Evolutionary conservation across 805 yeast species (phyloP).

Genomic region (Teunomyces cretensis): DNA sequence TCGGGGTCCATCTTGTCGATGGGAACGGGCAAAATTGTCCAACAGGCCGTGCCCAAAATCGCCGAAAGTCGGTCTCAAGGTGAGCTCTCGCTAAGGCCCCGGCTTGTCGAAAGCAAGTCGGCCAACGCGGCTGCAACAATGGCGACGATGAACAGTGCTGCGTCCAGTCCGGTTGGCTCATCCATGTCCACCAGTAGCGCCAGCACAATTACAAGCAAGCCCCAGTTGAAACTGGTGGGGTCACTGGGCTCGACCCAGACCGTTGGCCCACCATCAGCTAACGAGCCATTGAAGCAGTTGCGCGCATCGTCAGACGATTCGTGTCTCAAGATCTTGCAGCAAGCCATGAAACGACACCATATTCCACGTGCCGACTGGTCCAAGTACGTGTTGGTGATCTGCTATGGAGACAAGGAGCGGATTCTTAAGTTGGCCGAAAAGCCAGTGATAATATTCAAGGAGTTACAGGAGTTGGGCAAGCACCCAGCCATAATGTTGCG

Average conservation of each 20-base stretch:
- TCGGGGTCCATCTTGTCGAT: slow-evolving; percentile 37
- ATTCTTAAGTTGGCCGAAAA: slow-evolving; percentile 79
- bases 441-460: slow-evolving; percentile 84
- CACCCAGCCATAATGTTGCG: slow-evolving; percentile 92
- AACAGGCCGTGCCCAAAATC: slow-evolving; percentile 23
- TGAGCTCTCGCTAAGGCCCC: slow-evolving; percentile 13
- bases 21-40: slow-evolving; percentile 43
- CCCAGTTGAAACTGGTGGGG: slow-evolving; percentile 9
- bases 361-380: slow-evolving; percentile 80
- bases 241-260: background rate
- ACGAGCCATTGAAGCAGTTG: slow-evolving; percentile 78
- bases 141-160: slow-evolving; percentile 1
- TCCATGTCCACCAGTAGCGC: slow-evolving; percentile 5
- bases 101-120: background rate
- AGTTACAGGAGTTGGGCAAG: slow-evolving; percentile 77
- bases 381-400: slow-evolving; percentile 82
- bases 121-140: background rate
- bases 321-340: slow-evolving; percentile 81
- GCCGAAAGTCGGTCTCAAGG: slow-evolving; percentile 11
- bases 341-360: slow-evolving; percentile 83
- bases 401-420: slow-evolving; percentile 89
- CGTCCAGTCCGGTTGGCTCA: slow-evolving; percentile 6
- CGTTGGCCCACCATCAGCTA: slow-evolving; percentile 6
- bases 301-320: slow-evolving; percentile 90
- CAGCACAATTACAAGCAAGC: slow-evolving; percentile 3